Base-by-base conservation (phyloP, 352 stramenopile species). In the Phytophthora boehmeriae region DNA sequence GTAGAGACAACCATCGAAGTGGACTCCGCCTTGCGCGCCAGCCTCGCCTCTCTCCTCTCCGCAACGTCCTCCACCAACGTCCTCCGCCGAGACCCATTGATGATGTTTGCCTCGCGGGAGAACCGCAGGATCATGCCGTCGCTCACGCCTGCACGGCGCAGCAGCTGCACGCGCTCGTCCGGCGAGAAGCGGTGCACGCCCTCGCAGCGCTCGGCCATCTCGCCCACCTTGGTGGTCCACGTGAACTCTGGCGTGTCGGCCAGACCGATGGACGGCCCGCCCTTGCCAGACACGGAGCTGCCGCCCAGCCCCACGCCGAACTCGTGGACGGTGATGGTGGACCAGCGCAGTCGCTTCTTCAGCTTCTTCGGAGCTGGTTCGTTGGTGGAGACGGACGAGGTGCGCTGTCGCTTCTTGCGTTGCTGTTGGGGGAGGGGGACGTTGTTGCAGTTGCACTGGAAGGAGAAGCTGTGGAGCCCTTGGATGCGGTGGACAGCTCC, bases 51-150 rank as follows among this genome's bases (percentile, higher is more conserved):
- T 58, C 69, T 72, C 28, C 75, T 52, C 50, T 66, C 59, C n/a
- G 70, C 72, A 10, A 71, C 34, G 43, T 78, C 60, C 46, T 86
- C 79, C 20, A 73, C 55, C 23, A 83, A 69, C 11, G 79, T 82
- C 38, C 74, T 72, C 44, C 77, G 60, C 5, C 79, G 75, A 16
- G 79, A 88, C 55, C 66, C 63, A 38, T 86, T 76, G 49, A 86
- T 88, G 62, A 88, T 88, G 62, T 83, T 86, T 0, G 79, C 73
- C 63, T 88, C 76, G 5, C 79, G 65, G 25, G 79, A 83, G 71
- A 83, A 86, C 17, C 79, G 79, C 57, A 85, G 62, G 66, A 88
- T 88, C 67, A 88, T 88, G 28, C 75, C 79, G 20, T 88, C 79
- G 48, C 70, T 83, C 50, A 86, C 77, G 27, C 78, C 78, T 0